Conservation (phyloP, 257 asterid species). For the Capsicum chinense region DNA sequence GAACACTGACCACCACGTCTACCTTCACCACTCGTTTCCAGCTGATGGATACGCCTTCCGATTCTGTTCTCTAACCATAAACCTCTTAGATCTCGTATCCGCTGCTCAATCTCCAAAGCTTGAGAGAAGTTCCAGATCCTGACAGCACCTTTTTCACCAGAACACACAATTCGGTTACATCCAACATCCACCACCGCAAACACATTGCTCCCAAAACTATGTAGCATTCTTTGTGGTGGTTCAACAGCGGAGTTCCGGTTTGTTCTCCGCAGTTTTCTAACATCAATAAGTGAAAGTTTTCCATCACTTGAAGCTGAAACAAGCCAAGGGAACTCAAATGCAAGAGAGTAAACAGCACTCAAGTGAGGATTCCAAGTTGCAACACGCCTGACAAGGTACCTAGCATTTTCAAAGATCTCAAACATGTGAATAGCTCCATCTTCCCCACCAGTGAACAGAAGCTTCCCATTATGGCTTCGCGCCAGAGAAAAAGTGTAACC, state of each 20-base stretch:
- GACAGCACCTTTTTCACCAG: slow-evolving; percentile 90
- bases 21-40: slow-evolving; percentile 51
- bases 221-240: slow-evolving; percentile 93
- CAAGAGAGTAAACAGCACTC: slow-evolving; percentile 78
- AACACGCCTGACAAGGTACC: slow-evolving; percentile 48
- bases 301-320: slow-evolving; percentile 93
- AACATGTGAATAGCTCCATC: slow-evolving; percentile 94
- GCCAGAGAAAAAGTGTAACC: slow-evolving; percentile 75
- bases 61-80: slow-evolving; percentile 75
- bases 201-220: slow-evolving; percentile 76
- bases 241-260: slow-evolving; percentile 52
- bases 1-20: slow-evolving; percentile 64
- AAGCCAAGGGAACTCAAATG: slow-evolving; percentile 94
- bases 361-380: slow-evolving; percentile 90
- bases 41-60: slow-evolving; percentile 70
- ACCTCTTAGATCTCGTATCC: slow-evolving; percentile 56
- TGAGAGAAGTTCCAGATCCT: slow-evolving; percentile 93
- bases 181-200: slow-evolving; percentile 80
- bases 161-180: slow-evolving; percentile 80
- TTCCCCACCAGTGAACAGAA: slow-evolving; percentile 89
- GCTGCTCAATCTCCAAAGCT: slow-evolving; percentile 76
- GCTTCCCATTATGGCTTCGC: slow-evolving; percentile 85
- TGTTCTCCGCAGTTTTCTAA: slow-evolving; percentile 68
- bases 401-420: slow-evolving; percentile 52
- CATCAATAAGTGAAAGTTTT: slow-evolving; percentile 78